Conservation (phyloP, 257 asterid genomes). For the Solanum appendiculatum region DNA sequence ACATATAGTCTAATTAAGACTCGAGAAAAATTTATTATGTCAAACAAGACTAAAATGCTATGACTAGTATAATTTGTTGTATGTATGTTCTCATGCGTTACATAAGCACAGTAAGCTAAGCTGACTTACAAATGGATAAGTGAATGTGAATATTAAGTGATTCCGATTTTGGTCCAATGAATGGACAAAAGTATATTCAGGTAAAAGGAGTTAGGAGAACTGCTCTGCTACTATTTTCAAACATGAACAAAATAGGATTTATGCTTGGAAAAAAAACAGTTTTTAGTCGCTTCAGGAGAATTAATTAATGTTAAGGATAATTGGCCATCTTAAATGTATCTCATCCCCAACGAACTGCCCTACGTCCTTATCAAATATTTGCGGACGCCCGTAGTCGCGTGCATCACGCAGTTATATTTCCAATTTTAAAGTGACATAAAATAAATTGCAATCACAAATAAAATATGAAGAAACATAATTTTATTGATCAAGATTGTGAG, state of each 20-base stretch:
- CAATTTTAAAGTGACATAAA: too few species aligned
- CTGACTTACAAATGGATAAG: neutral
- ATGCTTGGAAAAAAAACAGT: neutral
- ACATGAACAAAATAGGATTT: neutral
- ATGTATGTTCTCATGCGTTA: neutral
- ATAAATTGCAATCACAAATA: too few species aligned
- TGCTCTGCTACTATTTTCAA: neutral
- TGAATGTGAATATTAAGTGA: neutral
- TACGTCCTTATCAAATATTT: neutral
- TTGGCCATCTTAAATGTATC: too few species aligned
- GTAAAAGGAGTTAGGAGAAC: conserved; percentile 10
- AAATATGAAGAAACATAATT: too few species aligned
- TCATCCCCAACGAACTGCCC: too few species aligned
- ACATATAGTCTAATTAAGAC: neutral
- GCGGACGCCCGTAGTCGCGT: neutral
- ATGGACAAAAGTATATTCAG: neutral
- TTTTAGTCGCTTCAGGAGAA: neutral
- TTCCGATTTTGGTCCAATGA: neutral
- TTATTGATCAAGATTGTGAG: too few species aligned
- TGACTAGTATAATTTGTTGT: neutral
- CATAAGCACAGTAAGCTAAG: neutral
- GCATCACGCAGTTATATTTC: neutral
- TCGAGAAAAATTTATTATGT: neutral
- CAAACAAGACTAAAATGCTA: neutral
- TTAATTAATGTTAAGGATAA: neutral